Percentiles rank a stretch among this genome's conserved stretches.
Conservation (phyloP, 2,329 filamentous ascomycete genomes). For the Diplocarpon mali region DNA sequence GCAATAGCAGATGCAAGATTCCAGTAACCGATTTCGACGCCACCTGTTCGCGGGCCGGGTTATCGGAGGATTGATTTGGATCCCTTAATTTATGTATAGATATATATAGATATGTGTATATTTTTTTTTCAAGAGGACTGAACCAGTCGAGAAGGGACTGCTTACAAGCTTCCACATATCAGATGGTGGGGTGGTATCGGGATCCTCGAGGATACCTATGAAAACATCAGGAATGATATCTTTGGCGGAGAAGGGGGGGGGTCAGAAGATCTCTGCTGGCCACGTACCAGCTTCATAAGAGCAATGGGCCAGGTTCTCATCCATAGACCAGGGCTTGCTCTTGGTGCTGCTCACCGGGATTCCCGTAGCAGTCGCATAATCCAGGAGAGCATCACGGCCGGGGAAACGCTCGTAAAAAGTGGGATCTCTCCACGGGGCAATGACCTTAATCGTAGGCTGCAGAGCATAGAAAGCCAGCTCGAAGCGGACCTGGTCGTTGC, state of each 20-base stretch:
- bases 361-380: slow-evolving; percentile 55
- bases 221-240: not conserved
- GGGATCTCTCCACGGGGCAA: slow-evolving; percentile 64
- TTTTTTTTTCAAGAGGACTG: not conserved
- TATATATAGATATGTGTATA: no score
- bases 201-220: slow-evolving; percentile 55
- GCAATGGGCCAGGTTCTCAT: slow-evolving; percentile 66
- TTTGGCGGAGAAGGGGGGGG: no score
- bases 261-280: no score
- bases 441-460: slow-evolving; percentile 56
- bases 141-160: not conserved
- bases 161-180: slow-evolving; percentile 65
- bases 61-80: no score
- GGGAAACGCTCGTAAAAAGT: slow-evolving; percentile 61
- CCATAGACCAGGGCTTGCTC: slow-evolving; percentile 57
- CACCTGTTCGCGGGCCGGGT: not conserved
- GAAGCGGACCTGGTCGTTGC: slow-evolving; percentile 56
- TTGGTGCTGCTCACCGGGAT: slow-evolving; percentile 66
- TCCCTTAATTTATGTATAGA: not conserved
- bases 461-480: slow-evolving; percentile 51
- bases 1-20: not conserved
- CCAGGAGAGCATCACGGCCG: slow-evolving; percentile 61
- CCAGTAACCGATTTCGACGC: not conserved
- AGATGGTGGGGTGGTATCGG: slow-evolving; percentile 51
- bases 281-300: slow-evolving; percentile 48